Conservation (phyloP, 192 early-diverging fungal species). For the Umbelopsis vinacea region DNA sequence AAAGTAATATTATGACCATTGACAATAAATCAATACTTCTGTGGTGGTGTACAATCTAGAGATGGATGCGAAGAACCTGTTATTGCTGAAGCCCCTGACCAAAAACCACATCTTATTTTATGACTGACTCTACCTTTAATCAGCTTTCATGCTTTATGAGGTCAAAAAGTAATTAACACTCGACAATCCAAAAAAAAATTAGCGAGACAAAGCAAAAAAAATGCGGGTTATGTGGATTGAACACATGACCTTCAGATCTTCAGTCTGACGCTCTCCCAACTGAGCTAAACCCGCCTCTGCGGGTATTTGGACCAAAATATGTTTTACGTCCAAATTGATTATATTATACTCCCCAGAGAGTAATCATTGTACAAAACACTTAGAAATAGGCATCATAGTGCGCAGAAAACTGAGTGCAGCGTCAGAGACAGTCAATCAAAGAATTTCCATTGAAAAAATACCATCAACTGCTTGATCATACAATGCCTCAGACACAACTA, state of each 20-base stretch:
- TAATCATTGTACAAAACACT: no score
- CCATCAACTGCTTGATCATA: no score
- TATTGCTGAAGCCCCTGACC: not conserved
- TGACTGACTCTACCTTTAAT: not conserved
- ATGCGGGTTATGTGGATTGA: constrained; percentile 25
- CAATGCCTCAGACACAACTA: no score
- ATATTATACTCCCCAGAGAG: no score
- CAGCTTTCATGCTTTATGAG: not conserved
- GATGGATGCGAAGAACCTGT: not conserved
- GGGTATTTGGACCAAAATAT: no score
- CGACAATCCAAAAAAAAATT: not conserved
- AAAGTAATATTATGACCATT: constrained; percentile 23
- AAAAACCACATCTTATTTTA: no score
- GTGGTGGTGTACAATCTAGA: not conserved
- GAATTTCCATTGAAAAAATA: no score
- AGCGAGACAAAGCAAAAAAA: not conserved
- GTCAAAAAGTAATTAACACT: not conserved
- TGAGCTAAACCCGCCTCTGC: constrained; percentile 53
- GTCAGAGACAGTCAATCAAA: no score
- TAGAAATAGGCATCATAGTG: no score
- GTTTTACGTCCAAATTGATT: no score
- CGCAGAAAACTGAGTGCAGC: no score
- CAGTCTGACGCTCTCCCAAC: constrained; percentile 62
- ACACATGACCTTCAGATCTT: constrained; percentile 58
- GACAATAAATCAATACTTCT: constrained; percentile 12